Base-by-base conservation (phyloP, 139 green algal species). In the Marvania coccoides region DNA sequence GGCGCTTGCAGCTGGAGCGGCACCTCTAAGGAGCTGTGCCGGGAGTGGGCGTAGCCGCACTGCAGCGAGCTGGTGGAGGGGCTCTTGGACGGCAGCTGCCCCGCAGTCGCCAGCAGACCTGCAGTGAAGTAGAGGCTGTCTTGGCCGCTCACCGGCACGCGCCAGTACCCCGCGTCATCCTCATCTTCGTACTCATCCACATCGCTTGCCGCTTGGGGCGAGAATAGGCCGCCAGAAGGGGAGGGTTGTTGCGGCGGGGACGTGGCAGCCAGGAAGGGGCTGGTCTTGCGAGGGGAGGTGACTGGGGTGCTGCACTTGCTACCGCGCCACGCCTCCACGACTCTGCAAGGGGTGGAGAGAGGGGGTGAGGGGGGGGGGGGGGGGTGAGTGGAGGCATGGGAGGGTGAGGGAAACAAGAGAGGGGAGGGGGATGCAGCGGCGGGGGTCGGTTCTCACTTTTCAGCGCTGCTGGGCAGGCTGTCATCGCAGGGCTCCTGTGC, bases 131-230 rank as follows among this genome's bases (percentile, higher is more conserved):
- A n/a, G n/a, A n/a, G n/a, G n/a, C n/a, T 29, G 42, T 77, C 71
- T 59, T 72, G 63, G 10, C 55, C 61, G 28, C 61, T 29, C 5
- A 90, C 65, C 1, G 73, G 51, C 19, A 81, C 58, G 12, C 81
- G 73, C 26, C 63, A 58, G 56, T 88, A 90, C 24, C 86, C 86
- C 0, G 76, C 57, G 45, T 92, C 86, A 4, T 93, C 87, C 19
- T 86, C 80, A 47, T 73, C 75, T 0, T 81, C 72, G 28, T 91
- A 94, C 63, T 94, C 86, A 45, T 94, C 82, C 5, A 75, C 13
- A 0, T 82, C 82, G 23, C 30, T 6, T 34, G 15, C 14, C 23
- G 35, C 8, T 10, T 31, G 29, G 30, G 61, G 29, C 63, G 26
- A 31, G 37, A 4, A 28, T 15, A n/a, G 58, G 19, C 58, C 30